Conservation (phyloP, 179 eudicot genomes). For the Monotropa hypopitys region DNA sequence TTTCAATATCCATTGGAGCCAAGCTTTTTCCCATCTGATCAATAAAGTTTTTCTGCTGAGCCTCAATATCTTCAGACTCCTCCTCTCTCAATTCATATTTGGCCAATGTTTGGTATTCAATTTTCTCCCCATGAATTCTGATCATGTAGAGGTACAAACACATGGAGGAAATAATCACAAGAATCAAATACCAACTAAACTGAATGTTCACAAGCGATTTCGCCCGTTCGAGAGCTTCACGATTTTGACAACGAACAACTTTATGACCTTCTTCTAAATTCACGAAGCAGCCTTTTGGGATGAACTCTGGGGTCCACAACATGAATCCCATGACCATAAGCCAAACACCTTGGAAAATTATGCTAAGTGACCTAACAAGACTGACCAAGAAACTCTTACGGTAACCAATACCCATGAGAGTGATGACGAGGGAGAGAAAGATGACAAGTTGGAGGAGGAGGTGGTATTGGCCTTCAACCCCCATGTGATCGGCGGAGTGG, state of each 20-base stretch:
- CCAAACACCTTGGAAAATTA: conserved; percentile 61
- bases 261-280: conserved; percentile 43
- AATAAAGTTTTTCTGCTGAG: conserved; percentile 31
- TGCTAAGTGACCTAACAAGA: conserved; percentile 51
- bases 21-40: conserved; percentile 11
- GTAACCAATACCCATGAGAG: conserved; percentile 35
- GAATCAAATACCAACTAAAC: conserved; percentile 55
- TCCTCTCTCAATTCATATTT: conserved; percentile 7
- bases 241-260: conserved; percentile 43
- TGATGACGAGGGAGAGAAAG: conserved; percentile 27
- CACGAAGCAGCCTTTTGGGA: conserved; percentile 58
- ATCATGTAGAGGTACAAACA: conserved; percentile 30
- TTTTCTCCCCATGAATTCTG: conserved; percentile 13
- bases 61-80: conserved; percentile 41
- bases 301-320: conserved; percentile 54
- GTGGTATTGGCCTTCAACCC: conserved; percentile 77
- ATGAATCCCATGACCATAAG: conserved; percentile 60
- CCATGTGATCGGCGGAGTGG: conserved; percentile 76
- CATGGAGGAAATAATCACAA: conserved; percentile 26
- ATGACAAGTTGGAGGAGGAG: conserved; percentile 55
- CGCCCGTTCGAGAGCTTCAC: conserved; percentile 48
- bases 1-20: conserved; percentile 28
- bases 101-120: conserved; percentile 13
- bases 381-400: conserved; percentile 35
- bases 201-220: conserved; percentile 45